Base-by-base conservation (phyloP, 2,329 filamentous ascomycete genomes). In the Cladosporium colombiae region DNA sequence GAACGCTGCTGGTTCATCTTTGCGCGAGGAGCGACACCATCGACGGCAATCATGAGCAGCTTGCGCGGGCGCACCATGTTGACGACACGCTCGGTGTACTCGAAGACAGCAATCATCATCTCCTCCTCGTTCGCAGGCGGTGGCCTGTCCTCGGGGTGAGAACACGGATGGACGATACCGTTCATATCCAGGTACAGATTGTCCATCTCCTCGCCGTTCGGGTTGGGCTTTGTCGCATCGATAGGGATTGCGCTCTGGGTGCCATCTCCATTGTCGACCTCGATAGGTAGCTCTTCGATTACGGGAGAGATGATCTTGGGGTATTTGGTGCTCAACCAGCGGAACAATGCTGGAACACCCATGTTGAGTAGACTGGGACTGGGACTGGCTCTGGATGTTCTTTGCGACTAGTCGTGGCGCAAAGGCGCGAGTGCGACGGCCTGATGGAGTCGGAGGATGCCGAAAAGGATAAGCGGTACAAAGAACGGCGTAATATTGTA, bases 1-100 rank as follows among this genome's bases (percentile, higher is more conserved):
- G 95, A 96, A 68, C 95, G 92, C 81, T 99, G 95, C 78, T 99
- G 96, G 78, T 99, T 99, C 95, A 99, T 99, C 81, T 99, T 99
- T 66, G 96, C 96, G 78, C 95, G 91, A 56, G 95, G 96, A 5
- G 95, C 95, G 70, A 99, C 95, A 77, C 95, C 95, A 81, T 99
- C 95, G 77, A 99, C 93, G 74, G 95, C 95, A 75, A 99, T 97
- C 91, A 98, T 95, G 65, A 99, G 86, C 58, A 99, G 82, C 81
- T 97, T 98, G 72, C 95, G 89, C 11, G 95, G 95, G 67, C 95
- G 91, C 70, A 97, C 94, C 94, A 99, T 99, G 78, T 97, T 97
- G 71, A 99, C 92, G 27, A 99, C 93, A 67, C 95, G 90, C 76
- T 99, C 93, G n/a, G 95, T 99, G 80, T 99, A 99, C 76, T 90